Conservation (phyloP, 345 rosid genomes). For the Murraya paniculata region DNA sequence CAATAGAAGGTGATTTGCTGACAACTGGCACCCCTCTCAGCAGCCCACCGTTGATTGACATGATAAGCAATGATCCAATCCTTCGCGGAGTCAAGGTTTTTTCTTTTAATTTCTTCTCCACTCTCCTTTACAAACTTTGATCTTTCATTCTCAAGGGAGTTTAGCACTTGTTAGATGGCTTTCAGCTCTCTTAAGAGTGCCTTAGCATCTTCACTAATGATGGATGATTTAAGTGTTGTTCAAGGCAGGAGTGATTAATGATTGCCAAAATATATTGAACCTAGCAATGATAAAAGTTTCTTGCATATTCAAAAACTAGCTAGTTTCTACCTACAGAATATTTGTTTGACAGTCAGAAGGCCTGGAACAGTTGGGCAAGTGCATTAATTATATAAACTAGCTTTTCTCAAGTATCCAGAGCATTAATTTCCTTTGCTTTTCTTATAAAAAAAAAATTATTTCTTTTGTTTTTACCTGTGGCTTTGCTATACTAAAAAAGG, state of each 20-base stretch:
- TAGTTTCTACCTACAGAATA: not conserved
- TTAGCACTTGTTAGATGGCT: not conserved
- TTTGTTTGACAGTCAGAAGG: not conserved
- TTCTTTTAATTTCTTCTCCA: not conserved
- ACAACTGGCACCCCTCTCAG: conserved; percentile 79
- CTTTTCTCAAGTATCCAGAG: not conserved
- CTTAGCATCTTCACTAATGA: not conserved
- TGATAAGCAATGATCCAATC: conserved; percentile 93
- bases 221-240: not conserved
- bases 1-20: conserved; percentile 59
- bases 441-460: too few species aligned
- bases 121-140: not conserved
- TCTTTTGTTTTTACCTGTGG: not conserved
- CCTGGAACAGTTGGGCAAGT: not conserved
- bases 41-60: conserved; percentile 83
- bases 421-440: not conserved
- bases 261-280: not conserved
- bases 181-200: not conserved
- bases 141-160: not conserved
- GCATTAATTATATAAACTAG: not conserved
- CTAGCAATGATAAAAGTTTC: not conserved
- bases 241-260: not conserved
- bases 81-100: conserved; percentile 86
- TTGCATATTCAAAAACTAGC: not conserved
- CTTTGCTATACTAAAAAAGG: not conserved